These are phyloP conservation scores for Biscogniauxia marginata DNA, from an alignment of 2,329 filamentous ascomycete species.

Conservation along the genomic window DNA sequence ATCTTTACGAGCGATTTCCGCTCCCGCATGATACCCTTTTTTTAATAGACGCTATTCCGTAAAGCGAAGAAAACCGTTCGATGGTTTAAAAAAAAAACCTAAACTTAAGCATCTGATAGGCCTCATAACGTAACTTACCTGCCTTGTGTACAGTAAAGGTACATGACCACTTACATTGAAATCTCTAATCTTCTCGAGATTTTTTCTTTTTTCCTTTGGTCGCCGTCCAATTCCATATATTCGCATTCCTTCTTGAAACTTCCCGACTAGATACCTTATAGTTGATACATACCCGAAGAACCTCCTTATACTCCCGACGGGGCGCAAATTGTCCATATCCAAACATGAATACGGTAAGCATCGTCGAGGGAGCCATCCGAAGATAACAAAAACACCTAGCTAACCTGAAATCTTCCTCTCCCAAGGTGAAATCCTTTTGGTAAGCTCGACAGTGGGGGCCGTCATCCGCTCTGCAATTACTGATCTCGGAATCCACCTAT, in stretches of 20 bases:
- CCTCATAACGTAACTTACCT: not conserved
- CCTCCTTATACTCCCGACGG: too few relatives aligned
- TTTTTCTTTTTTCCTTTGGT: not conserved
- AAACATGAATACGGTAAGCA: constrained; percentile 23
- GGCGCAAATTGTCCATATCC: not conserved
- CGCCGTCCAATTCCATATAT: not conserved
- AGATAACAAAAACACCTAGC: constrained; percentile 3
- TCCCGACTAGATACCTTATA: not conserved
- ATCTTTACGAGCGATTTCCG: too few relatives aligned
- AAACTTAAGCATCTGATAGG: not conserved
- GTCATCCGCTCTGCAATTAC: too few relatives aligned
- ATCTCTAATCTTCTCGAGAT: constrained; percentile 9
- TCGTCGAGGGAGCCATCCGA: not conserved
- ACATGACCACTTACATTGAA: constrained; percentile 11
- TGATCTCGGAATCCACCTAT: not conserved
- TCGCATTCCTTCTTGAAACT: not conserved
- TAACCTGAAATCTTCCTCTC: constrained; percentile 21
- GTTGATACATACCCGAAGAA: not conserved
- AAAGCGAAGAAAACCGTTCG: not conserved
- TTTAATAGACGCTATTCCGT: not conserved
- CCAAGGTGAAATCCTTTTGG: constrained; percentile 65
- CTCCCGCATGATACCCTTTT: not conserved
- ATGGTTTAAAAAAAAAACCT: not conserved
- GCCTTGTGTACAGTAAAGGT: not conserved
- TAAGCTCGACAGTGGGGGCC: constrained; percentile 42